Evolutionary conservation across 768 basidiomycete species (phyloP).

Genomic region (Trametes cinnabarina): DNA sequence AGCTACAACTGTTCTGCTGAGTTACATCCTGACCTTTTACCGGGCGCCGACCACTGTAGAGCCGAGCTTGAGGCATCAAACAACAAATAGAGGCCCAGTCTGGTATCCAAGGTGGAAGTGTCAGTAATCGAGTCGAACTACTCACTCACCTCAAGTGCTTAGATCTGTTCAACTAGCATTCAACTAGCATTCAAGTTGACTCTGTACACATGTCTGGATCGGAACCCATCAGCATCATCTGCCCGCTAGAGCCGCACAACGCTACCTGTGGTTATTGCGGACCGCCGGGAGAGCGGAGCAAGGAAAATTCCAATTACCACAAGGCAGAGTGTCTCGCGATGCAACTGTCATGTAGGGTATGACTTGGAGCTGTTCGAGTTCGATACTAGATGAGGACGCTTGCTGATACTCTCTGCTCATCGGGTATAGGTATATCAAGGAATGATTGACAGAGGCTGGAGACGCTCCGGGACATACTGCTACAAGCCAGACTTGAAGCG

Average conservation of each 20-base stretch:
- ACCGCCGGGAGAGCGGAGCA: conserved; percentile 49
- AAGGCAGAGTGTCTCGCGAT: conserved; percentile 49
- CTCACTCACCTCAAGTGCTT: no score
- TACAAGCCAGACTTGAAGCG: conserved; percentile 82
- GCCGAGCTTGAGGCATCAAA: no score
- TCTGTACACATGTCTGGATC: no score
- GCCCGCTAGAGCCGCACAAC: conserved; percentile 17
- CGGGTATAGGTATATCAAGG: conserved; percentile 62
- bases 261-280: conserved; percentile 70
- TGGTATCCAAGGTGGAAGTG: no score
- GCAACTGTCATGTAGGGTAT: conserved; percentile 53
- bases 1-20: no score
- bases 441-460: conserved; percentile 86
- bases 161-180: no score
- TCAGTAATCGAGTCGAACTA: no score
- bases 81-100: no score
- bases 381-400: not conserved
- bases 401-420: not conserved
- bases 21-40: no score
- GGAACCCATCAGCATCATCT: conserved; percentile 18
- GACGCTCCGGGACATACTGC: conserved; percentile 77
- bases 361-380: not conserved
- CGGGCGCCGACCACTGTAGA: no score
- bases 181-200: no score
- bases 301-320: conserved; percentile 41